Conservation (phyloP, 352 stramenopile genomes). For the Globisporangium cederbergense region DNA sequence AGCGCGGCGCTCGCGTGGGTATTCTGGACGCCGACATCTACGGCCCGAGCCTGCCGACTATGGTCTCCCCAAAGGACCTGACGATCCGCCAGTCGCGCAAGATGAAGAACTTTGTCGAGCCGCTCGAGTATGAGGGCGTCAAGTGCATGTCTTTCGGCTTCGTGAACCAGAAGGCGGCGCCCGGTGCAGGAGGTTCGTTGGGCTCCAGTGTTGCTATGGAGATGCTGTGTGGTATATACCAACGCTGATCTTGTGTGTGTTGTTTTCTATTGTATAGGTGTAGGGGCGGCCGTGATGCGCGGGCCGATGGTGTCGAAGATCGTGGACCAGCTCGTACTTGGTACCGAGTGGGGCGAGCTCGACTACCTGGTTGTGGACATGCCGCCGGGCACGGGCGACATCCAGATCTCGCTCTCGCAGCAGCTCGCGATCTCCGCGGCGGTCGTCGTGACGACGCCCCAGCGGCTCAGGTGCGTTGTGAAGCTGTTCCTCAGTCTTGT, state of each 20-base stretch:
- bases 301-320: slow-evolving; percentile 98
- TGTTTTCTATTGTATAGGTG: slow-evolving; percentile 27
- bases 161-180: slow-evolving; percentile 83
- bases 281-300: slow-evolving; percentile 92
- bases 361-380: slow-evolving; percentile 99
- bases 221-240: slow-evolving; percentile 13
- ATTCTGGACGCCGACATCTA: slow-evolving; percentile 99
- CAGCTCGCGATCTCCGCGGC: slow-evolving; percentile 96
- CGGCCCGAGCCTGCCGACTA: slow-evolving; percentile 97
- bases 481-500: no score
- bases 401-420: slow-evolving; percentile 98
- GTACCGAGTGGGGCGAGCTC: slow-evolving; percentile 98
- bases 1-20: slow-evolving; percentile 92
- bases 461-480: slow-evolving; percentile 85
- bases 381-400: slow-evolving; percentile 99
- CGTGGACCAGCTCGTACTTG: slow-evolving; percentile 93
- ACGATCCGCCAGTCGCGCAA: slow-evolving; percentile 68
- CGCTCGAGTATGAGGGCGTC: slow-evolving; percentile 84
- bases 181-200: slow-evolving; percentile 56
- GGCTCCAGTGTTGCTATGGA: slow-evolving; percentile 18
- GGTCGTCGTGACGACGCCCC: slow-evolving; percentile 99
- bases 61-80: slow-evolving; percentile 81
- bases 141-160: slow-evolving; percentile 94
- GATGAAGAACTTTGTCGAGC: slow-evolving; percentile 74
- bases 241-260: not conserved